A percentile compares a stretch with the other conserved stretches of the same genome.
These are phyloP conservation scores for Nemania serpens DNA, from an alignment of 2,329 filamentous ascomycete species.

Conservation along the genomic window DNA sequence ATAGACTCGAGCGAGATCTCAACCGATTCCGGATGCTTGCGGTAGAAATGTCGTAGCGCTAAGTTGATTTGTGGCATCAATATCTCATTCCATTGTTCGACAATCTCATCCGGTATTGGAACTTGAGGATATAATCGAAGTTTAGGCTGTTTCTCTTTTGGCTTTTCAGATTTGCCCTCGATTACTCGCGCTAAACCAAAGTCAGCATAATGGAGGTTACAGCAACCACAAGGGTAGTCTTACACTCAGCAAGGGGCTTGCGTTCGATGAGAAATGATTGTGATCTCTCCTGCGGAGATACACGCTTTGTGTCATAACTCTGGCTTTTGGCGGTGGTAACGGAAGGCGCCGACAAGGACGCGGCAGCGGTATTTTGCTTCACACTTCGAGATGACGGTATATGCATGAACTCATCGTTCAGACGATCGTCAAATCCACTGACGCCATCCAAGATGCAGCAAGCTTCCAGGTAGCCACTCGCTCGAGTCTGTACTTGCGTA, in stretches of 20 bases:
- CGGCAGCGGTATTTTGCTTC: slow-evolving; percentile 10
- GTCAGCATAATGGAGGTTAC: slow-evolving; percentile 24
- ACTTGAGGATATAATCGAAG: slow-evolving; percentile 65
- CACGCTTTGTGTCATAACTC: slow-evolving; percentile 22
- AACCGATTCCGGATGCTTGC: slow-evolving; percentile 74
- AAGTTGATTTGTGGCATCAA: slow-evolving; percentile 76
- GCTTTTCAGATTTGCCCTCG: slow-evolving; percentile 24
- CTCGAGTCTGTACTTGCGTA: slow-evolving; percentile 57
- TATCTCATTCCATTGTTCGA: slow-evolving; percentile 73
- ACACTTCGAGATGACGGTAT: slow-evolving; percentile 23
- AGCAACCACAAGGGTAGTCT: slow-evolving; percentile 1
- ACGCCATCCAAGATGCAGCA: slow-evolving; percentile 66
- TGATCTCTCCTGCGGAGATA: slow-evolving; percentile 14
- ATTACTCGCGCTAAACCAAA: slow-evolving; percentile 19
- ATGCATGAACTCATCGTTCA: slow-evolving; percentile 50
- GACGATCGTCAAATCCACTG: slow-evolving; percentile 58
- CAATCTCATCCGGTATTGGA: slow-evolving; percentile 60
- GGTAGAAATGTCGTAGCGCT: slow-evolving; percentile 71
- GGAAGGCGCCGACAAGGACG: slow-evolving; percentile 30
- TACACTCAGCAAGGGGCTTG: slow-evolving; percentile 28
- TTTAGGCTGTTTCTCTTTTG: slow-evolving; percentile 45
- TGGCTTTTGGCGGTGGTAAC: slow-evolving; percentile 1
- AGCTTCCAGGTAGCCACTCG: slow-evolving; percentile 63
- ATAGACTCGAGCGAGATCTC: slow-evolving; percentile 79
- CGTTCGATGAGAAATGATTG: slow-evolving; percentile 12